These are phyloP conservation scores for Lodderomyces pseudojiufengensis DNA, from an alignment of 1,139 yeast genomes.

Conservation along the genomic window DNA sequence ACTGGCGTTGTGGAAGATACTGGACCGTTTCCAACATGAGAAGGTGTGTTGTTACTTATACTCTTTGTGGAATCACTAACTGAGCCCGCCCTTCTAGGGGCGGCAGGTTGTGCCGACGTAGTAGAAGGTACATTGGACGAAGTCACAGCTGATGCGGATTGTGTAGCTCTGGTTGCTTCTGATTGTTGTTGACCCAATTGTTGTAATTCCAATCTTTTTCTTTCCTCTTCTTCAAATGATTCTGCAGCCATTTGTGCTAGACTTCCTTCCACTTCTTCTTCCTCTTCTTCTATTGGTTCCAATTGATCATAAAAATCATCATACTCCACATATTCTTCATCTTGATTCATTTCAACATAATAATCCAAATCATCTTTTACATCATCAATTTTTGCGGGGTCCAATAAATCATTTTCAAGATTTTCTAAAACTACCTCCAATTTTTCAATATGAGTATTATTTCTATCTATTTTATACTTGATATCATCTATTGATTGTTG, in stretches of 20 bases:
- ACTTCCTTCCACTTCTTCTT: conserved; percentile 21
- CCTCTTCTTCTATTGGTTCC: conserved; percentile 62
- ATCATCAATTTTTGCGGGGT: conserved; percentile 74
- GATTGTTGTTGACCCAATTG: conserved; percentile 7
- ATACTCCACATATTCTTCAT: conserved; percentile 93
- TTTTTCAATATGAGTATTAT: conserved; percentile 72
- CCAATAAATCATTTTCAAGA: conserved; percentile 79
- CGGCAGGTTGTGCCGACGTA: neutral
- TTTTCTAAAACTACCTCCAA: conserved; percentile 75
- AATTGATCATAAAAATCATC: conserved; percentile 90
- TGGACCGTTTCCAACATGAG: neutral
- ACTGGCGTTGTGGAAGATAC: conserved; percentile 9
- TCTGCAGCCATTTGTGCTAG: conserved; percentile 35
- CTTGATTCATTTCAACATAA: conserved; percentile 93
- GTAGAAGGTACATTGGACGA: conserved; percentile 3
- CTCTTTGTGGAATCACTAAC: no score
- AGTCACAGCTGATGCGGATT: conserved; percentile 1
- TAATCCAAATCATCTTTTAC: conserved; percentile 89
- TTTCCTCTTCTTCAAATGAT: conserved; percentile 14
- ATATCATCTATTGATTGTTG: conserved; percentile 56
- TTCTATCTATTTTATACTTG: conserved; percentile 67
- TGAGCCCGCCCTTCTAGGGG: neutral
- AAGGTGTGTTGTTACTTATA: no score
- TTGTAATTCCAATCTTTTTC: conserved; percentile 5
- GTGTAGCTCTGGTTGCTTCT: conserved; percentile 6